phyloP scores from a whole-genome alignment of 2,329 filamentous ascomycete genomes.

The Aspergillus sojae region DNA sequence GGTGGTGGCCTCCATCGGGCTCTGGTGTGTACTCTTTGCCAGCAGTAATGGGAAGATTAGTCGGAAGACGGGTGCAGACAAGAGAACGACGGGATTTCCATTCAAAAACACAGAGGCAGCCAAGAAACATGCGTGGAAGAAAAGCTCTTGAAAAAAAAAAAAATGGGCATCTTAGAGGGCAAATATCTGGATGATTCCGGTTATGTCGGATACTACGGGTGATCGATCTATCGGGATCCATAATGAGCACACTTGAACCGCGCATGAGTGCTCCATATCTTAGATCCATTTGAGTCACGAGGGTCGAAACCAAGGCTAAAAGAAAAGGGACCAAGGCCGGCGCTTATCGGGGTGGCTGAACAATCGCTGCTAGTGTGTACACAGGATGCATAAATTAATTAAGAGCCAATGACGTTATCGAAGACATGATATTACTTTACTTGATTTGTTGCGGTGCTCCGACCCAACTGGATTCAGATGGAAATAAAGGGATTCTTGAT shows the following conservation, averaged over 20 bases:
- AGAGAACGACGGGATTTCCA: conserved; percentile 67
- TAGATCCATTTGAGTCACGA: not conserved
- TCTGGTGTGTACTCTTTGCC: conserved; percentile 66
- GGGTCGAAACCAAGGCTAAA: not conserved
- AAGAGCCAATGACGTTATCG: conserved; percentile 5
- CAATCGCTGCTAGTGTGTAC: not conserved
- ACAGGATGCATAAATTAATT: not conserved
- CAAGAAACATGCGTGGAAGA: conserved; percentile 50
- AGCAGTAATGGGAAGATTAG: conserved; percentile 60
- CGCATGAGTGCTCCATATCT: not conserved
- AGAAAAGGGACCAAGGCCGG: not conserved
- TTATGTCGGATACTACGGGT: not conserved
- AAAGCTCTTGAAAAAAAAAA: not conserved
- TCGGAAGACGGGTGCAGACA: conserved; percentile 67
- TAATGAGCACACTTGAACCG: not conserved
- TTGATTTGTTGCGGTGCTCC: not conserved
- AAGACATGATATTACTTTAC: not conserved
- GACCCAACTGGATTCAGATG: not conserved
- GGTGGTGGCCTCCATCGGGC: conserved; percentile 61
- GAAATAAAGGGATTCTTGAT: not conserved
- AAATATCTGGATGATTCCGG: not conserved
- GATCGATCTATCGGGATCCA: not conserved
- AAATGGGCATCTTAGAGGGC: not conserved
- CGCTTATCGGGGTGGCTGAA: conserved; percentile 12
- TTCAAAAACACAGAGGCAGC: conserved; percentile 64